Percentiles rank a stretch among this genome's conserved stretches.
Conservation (phyloP, 768 basidiomycete genomes). For the Mycena galericulata region DNA sequence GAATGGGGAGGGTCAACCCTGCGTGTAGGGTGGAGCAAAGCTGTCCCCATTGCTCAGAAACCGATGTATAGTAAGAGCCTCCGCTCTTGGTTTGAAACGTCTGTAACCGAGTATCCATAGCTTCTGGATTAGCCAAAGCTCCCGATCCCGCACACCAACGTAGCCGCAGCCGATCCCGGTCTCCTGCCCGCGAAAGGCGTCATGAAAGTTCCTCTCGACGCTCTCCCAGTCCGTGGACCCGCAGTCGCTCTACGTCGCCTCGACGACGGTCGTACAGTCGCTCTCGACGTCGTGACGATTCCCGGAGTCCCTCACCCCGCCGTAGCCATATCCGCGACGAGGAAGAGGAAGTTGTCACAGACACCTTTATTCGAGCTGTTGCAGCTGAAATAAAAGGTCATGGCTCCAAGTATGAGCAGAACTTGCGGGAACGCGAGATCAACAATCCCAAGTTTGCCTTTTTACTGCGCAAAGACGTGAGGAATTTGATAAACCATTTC, state of each 20-base stretch:
- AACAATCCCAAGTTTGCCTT: conserved; percentile 89
- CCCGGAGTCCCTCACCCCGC: conserved; percentile 64
- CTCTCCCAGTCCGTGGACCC: conserved; percentile 61
- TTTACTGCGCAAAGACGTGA: conserved; percentile 68
- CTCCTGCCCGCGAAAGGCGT: conserved; percentile 40
- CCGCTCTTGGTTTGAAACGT: not conserved
- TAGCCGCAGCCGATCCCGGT: conserved; percentile 56
- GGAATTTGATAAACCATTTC: conserved; percentile 40
- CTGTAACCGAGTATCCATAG: conserved; percentile 25
- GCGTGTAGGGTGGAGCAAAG: conserved; percentile 97
- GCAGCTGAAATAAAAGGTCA: conserved; percentile 88
- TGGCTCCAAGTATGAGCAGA: conserved; percentile 80
- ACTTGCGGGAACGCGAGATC: conserved; percentile 79
- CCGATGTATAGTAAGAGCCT: conserved; percentile 77
- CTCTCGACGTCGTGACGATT: conserved; percentile 61
- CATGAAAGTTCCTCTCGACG: conserved; percentile 56
- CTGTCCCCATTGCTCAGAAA: conserved; percentile 86
- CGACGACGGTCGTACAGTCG: conserved; percentile 55
- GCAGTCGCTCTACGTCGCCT: conserved; percentile 58
- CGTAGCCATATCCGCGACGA: conserved; percentile 55
- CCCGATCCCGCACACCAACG: conserved; percentile 43
- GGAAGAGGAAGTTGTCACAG: conserved; percentile 79
- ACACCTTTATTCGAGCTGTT: conserved; percentile 88
- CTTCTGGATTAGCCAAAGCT: conserved; percentile 29
- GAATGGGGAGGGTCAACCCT: conserved; percentile 94